Evolutionary conservation across 2,329 filamentous ascomycete genomes (phyloP).

Genomic region (Alternaria consortialis): DNA sequence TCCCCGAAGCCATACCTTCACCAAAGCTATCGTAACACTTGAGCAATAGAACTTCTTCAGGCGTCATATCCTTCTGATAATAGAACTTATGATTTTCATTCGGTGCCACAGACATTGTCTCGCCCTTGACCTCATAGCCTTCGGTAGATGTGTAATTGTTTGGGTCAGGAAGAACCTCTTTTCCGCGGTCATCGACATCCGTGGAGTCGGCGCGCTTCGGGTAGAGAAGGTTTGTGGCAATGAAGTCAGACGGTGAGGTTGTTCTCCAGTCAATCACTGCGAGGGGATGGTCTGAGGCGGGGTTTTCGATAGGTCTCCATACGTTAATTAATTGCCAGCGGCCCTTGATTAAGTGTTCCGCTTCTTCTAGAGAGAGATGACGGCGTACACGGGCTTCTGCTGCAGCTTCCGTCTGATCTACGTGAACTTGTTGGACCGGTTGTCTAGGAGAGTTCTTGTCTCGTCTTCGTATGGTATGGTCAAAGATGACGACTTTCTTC

Average conservation of each 20-base stretch:
- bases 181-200: conserved; percentile 65
- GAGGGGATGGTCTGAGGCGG: conserved; percentile 72
- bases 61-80: conserved; percentile 73
- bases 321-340: conserved; percentile 76
- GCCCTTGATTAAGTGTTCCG: conserved; percentile 64
- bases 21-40: conserved; percentile 60
- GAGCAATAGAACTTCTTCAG: conserved; percentile 62
- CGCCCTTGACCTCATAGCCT: conserved; percentile 70
- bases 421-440: conserved; percentile 75
- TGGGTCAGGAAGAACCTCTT: conserved; percentile 65
- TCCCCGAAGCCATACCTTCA: conserved; percentile 53
- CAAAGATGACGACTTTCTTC: conserved; percentile 73
- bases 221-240: conserved; percentile 70
- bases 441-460: conserved; percentile 65
- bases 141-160: conserved; percentile 59
- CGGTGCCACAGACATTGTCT: conserved; percentile 68
- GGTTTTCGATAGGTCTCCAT: conserved; percentile 71
- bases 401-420: conserved; percentile 73
- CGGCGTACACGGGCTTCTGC: conserved; percentile 69
- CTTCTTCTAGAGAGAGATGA: conserved; percentile 66
- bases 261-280: conserved; percentile 73
- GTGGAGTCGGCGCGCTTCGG: conserved; percentile 52
- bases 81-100: conserved; percentile 69
- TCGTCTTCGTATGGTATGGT: conserved; percentile 73
- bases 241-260: conserved; percentile 65